phyloP scores from a whole-genome alignment of 345 rosid genomes.

The Sonneratia caseolaris region DNA sequence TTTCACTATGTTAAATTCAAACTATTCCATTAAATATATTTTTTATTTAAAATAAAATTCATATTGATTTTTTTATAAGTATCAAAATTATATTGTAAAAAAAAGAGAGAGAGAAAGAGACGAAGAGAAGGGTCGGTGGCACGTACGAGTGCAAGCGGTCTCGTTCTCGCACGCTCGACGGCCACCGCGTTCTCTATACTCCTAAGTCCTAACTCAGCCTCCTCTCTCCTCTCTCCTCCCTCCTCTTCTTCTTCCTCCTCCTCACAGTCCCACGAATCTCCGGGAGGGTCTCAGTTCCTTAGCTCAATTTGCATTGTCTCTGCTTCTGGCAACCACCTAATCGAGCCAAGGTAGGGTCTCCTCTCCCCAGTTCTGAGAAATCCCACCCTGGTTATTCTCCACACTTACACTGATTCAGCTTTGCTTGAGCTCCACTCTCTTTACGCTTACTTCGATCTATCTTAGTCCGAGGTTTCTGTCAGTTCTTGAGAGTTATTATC shows the following conservation, averaged over 20 bases:
- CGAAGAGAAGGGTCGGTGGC: constrained; percentile 48
- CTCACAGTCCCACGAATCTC: neutral
- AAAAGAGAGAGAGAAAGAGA: too few species aligned
- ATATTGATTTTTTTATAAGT: too few species aligned
- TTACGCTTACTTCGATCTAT: neutral
- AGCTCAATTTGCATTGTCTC: neutral
- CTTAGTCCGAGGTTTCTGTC: neutral
- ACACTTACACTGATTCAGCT: neutral
- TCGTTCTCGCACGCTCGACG: constrained; percentile 25
- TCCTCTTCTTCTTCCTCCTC: constrained; percentile 6
- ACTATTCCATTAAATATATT: too few species aligned
- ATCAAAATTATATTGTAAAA: too few species aligned
- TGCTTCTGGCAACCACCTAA: neutral
- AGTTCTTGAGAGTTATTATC: neutral
- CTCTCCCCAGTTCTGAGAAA: neutral
- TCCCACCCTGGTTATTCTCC: neutral
- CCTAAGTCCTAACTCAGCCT: too few species aligned
- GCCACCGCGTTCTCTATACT: too few species aligned
- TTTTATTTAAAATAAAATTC: too few species aligned
- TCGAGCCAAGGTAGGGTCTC: neutral
- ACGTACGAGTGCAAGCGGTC: constrained; percentile 37
- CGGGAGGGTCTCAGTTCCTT: neutral
- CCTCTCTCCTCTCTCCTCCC: neutral
- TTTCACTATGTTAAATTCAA: too few species aligned
- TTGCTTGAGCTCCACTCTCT: neutral